phyloP scores from a whole-genome alignment of 2,329 filamentous ascomycete genomes.

The Metarhizium sp. region DNA sequence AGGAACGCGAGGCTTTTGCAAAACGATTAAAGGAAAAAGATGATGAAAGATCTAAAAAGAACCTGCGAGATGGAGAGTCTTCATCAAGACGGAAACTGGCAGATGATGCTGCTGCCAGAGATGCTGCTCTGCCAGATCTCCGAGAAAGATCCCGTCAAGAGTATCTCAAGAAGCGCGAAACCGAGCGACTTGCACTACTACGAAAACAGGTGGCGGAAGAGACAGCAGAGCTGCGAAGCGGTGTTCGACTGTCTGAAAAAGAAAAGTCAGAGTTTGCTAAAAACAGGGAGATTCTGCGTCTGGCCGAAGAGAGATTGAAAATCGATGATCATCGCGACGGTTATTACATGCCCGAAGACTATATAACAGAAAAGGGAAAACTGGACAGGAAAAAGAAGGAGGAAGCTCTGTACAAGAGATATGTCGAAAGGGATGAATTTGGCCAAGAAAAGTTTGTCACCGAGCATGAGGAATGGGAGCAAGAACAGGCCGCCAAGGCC shows the following conservation, averaged over 20 bases:
- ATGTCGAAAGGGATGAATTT: slow-evolving; percentile 78
- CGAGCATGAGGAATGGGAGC: slow-evolving; percentile 93
- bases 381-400: slow-evolving; percentile 81
- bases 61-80: slow-evolving; percentile 47
- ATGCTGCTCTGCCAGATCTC: slow-evolving; percentile 68
- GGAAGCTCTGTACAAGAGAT: slow-evolving; percentile 81
- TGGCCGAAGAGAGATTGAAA: slow-evolving; percentile 74
- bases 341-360: slow-evolving; percentile 88
- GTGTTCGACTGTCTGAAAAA: slow-evolving; percentile 61
- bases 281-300: slow-evolving; percentile 70
- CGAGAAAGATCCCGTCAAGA: slow-evolving; percentile 79
- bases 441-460: slow-evolving; percentile 85
- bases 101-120: slow-evolving; percentile 53
- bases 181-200: slow-evolving; percentile 75
- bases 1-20: slow-evolving; percentile 73
- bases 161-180: slow-evolving; percentile 87
- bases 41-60: slow-evolving; percentile 58
- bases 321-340: slow-evolving; percentile 92
- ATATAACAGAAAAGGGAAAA: slow-evolving; percentile 88
- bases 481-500: slow-evolving; percentile 78
- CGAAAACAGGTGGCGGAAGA: slow-evolving; percentile 88
- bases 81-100: slow-evolving; percentile 42
- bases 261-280: slow-evolving; percentile 85
- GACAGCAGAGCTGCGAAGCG: slow-evolving; percentile 67
- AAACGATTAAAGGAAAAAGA: slow-evolving; percentile 66